Evolutionary conservation across 495 filamentous ascomycete species (phyloP).

Genomic region (Penicillium roqueforti): DNA sequence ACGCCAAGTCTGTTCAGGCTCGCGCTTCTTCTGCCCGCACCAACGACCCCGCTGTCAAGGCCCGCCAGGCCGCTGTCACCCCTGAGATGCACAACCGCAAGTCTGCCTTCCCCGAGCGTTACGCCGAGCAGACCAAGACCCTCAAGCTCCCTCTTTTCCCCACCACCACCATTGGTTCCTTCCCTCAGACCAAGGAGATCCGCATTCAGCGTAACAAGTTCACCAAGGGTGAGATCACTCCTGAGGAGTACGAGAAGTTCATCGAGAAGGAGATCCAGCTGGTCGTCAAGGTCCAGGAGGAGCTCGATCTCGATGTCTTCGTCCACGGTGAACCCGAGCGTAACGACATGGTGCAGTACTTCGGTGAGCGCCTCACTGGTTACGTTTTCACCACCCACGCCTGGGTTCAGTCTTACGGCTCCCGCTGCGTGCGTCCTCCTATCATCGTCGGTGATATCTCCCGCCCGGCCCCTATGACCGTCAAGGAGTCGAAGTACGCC

Average conservation of each 20-base stretch:
- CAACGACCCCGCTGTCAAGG: constrained; percentile 95
- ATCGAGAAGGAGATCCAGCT: constrained; percentile 96
- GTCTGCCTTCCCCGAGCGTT: constrained; percentile 77
- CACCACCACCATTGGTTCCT: constrained; percentile 97
- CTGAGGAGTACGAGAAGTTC: constrained; percentile 91
- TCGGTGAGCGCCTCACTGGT: constrained; percentile 92
- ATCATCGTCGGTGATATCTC: constrained; percentile 99
- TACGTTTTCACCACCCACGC: constrained; percentile 99
- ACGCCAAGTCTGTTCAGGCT: constrained; percentile 82
- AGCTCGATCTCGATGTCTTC: constrained; percentile 91
- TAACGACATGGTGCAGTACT: constrained; percentile 99
- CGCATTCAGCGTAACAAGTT: constrained; percentile 93
- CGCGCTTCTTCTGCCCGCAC: constrained; percentile 88
- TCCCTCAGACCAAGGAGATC: constrained; percentile 99
- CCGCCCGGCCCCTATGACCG: constrained; percentile 93
- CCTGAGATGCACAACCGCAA: constrained; percentile 84
- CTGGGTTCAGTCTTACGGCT: constrained; percentile 98
- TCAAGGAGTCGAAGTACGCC: constrained; percentile 99
- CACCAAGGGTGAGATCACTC: constrained; percentile 93
- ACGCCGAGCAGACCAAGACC: constrained; percentile 76
- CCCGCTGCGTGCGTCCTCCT: constrained; percentile 93
- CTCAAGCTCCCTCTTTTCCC: constrained; percentile 95
- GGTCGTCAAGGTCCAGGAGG: constrained; percentile 93
- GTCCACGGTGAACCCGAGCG: constrained; percentile 99
- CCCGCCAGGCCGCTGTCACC: constrained; percentile 83